Percentiles rank a stretch among this genome's conserved stretches.
Conservation (phyloP, 805 yeast species). For the Zygoascus flipseniorum region DNA sequence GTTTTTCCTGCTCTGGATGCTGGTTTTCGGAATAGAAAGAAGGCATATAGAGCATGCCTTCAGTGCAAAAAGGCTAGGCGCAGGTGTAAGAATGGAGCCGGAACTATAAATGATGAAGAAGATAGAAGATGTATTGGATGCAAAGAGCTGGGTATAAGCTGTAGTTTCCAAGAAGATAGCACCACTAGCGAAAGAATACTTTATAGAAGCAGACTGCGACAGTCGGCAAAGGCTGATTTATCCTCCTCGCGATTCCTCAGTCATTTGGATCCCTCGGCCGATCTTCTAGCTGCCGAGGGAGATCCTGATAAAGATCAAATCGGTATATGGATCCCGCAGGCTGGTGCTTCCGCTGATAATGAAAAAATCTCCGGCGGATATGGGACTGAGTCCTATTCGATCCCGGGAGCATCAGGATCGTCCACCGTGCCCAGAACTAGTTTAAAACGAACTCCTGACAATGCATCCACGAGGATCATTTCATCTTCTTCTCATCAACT, state of each 20-base stretch:
- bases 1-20: slow-evolving; percentile 34
- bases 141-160: slow-evolving; percentile 14
- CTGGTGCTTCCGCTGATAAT: background rate
- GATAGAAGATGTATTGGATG: slow-evolving; percentile 23
- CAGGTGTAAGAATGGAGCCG: slow-evolving; percentile 4
- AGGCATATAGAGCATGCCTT: slow-evolving; percentile 32
- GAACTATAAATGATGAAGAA: background rate
- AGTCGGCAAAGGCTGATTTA: background rate
- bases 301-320: slow-evolving; percentile 13
- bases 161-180: slow-evolving; percentile 1
- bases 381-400: background rate
- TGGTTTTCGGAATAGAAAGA: slow-evolving; percentile 30
- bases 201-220: background rate
- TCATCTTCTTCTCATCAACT: background rate
- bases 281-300: slow-evolving; percentile 14
- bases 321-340: slow-evolving; percentile 17
- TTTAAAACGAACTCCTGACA: background rate
- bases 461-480: too few species aligned
- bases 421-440: background rate
- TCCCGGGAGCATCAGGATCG: background rate
- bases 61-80: slow-evolving; percentile 29
- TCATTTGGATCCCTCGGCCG: slow-evolving; percentile 18
- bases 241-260: slow-evolving; percentile 12
- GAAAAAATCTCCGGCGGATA: background rate
- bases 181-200: background rate